Evolutionary conservation across 2,329 filamentous ascomycete genomes (phyloP).

Genomic region (Ciborinia camelliae): DNA sequence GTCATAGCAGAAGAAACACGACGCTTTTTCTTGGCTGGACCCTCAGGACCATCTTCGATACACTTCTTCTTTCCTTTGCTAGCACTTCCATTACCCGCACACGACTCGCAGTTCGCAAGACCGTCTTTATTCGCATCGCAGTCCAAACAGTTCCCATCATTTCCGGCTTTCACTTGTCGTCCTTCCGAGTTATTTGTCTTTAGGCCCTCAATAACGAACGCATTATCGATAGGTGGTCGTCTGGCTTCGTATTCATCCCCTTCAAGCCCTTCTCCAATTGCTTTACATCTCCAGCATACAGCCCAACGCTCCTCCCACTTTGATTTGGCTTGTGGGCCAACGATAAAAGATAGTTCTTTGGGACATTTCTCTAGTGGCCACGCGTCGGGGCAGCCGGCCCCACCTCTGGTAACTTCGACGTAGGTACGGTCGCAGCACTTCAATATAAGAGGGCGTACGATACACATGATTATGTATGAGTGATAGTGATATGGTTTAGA

Average conservation of each 20-base stretch:
- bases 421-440: conserved; percentile 32
- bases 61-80: not conserved
- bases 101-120: not conserved
- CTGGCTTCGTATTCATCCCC: conserved; percentile 23
- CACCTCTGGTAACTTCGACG: conserved; percentile 25
- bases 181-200: conserved; percentile 22
- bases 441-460: conserved; percentile 27
- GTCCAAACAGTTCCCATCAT: conserved; percentile 7
- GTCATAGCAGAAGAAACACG: not conserved
- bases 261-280: conserved; percentile 3
- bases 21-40: not conserved
- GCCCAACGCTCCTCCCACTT: conserved; percentile 19
- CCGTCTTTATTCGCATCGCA: conserved; percentile 24
- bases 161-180: conserved; percentile 20
- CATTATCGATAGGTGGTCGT: conserved; percentile 31
- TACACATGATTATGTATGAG: conserved; percentile 29
- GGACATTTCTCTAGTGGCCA: conserved; percentile 34
- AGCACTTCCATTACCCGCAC: not conserved
- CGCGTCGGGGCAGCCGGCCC: conserved; percentile 26
- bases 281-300: conserved; percentile 33
- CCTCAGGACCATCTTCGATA: not conserved
- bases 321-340: conserved; percentile 18
- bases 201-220: conserved; percentile 26
- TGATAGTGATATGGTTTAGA: not conserved
- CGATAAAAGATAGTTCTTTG: conserved; percentile 29